Evolutionary conservation across 2,329 filamentous ascomycete species (phyloP).

Genomic region (Penicillium freii): DNA sequence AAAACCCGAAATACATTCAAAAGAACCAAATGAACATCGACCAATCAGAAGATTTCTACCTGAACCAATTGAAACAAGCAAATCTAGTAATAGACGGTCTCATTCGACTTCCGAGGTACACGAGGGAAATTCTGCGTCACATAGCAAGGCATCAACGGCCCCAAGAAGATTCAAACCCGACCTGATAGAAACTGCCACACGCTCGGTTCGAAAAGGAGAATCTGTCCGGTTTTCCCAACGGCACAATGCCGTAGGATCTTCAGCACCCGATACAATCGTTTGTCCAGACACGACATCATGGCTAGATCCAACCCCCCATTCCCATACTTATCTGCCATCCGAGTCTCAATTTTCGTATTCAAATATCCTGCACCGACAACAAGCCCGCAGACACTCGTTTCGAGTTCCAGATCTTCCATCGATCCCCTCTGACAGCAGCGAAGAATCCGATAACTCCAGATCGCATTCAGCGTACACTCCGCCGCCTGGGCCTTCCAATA

Average conservation of each 20-base stretch:
- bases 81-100: conserved; percentile 46
- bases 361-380: conserved; percentile 40
- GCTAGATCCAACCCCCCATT: conserved; percentile 45
- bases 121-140: conserved; percentile 11
- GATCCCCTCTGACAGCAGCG: conserved; percentile 61
- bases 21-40: neutral
- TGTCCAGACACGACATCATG: conserved; percentile 12
- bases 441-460: conserved; percentile 43
- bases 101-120: conserved; percentile 33
- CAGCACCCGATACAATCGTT: neutral
- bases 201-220: conserved; percentile 29
- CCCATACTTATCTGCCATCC: conserved; percentile 51
- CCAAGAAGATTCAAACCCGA: conserved; percentile 33
- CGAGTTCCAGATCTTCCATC: conserved; percentile 60
- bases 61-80: conserved; percentile 66
- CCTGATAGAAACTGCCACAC: conserved; percentile 34
- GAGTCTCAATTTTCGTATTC: conserved; percentile 49
- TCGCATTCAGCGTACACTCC: conserved; percentile 48
- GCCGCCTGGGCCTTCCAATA: conserved; percentile 22
- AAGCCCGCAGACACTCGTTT: conserved; percentile 54
- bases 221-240: conserved; percentile 39
- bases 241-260: conserved; percentile 18
- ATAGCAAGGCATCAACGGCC: neutral
- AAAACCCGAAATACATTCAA: neutral
- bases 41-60: conserved; percentile 28